phyloP scores from a whole-genome alignment of 148 eudicot genomes.

The Vaccinium myrtillus region DNA sequence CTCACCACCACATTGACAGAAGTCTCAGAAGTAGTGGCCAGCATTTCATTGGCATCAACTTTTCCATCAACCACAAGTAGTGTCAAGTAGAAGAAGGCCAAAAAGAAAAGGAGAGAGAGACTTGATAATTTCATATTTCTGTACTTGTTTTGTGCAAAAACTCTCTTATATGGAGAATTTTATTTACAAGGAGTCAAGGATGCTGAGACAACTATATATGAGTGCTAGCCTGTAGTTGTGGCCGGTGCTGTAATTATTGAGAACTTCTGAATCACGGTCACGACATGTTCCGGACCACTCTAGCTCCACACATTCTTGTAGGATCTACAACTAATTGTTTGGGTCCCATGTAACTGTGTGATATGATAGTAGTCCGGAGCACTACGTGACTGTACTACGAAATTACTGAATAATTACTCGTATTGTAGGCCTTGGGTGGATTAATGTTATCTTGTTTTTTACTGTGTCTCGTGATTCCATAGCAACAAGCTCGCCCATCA shows the following conservation, averaged over 20 bases:
- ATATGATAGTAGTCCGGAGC: background rate
- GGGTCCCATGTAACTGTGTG: background rate
- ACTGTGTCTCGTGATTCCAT: conserved; percentile 35
- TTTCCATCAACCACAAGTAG: conserved; percentile 10
- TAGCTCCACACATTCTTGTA: background rate
- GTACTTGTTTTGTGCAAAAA: background rate
- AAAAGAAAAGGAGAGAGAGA: conserved; percentile 8
- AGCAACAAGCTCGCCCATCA: conserved; percentile 31
- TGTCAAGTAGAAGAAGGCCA: conserved; percentile 19
- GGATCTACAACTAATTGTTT: too few species aligned
- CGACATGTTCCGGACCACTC: background rate
- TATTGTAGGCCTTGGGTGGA: background rate
- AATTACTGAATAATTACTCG: background rate
- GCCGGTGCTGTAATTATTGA: background rate
- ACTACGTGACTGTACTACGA: background rate
- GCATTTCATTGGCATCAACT: conserved; percentile 9
- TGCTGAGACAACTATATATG: background rate
- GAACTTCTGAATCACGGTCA: background rate
- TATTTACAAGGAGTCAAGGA: background rate
- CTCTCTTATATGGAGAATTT: background rate
- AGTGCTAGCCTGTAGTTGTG: background rate
- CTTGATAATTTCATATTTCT: conserved; percentile 21
- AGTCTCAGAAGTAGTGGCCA: conserved; percentile 1
- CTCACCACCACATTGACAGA: background rate
- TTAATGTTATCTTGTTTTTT: background rate